A percentile compares a stretch with the other conserved stretches of the same genome.
Evolutionary conservation across 192 early-diverging fungal genomes (phyloP).

Genomic region (Umbelopsis vinacea): DNA sequence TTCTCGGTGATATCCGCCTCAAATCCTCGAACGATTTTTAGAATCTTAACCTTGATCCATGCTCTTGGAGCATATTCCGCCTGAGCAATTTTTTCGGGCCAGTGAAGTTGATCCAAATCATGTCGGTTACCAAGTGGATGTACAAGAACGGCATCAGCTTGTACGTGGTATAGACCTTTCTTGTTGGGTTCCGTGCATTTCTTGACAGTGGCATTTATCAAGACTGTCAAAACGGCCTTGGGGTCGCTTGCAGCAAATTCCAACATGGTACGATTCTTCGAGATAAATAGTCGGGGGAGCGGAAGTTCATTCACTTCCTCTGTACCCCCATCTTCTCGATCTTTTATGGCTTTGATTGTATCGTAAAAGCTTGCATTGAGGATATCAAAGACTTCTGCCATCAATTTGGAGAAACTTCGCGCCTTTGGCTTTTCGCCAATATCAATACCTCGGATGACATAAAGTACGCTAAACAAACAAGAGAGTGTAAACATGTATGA

Average conservation of each 20-base stretch:
- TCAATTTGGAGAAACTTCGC: background rate
- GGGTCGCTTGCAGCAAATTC: slow-evolving; percentile 24
- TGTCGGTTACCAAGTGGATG: slow-evolving; percentile 20
- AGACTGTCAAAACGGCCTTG: slow-evolving; percentile 13
- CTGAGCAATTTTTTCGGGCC: slow-evolving; percentile 20
- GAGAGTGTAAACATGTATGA: background rate
- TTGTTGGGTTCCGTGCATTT: slow-evolving; percentile 22
- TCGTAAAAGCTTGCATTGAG: slow-evolving; percentile 8
- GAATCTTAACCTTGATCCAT: slow-evolving; percentile 35
- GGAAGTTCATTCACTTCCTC: slow-evolving; percentile 4
- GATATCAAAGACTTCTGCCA: slow-evolving; percentile 13
- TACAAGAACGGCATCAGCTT: slow-evolving; percentile 21
- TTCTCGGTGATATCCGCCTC: slow-evolving; percentile 19
- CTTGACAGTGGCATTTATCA: slow-evolving; percentile 2
- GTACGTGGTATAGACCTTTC: slow-evolving; percentile 3
- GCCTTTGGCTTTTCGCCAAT: slow-evolving; percentile 13
- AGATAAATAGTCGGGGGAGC: slow-evolving; percentile 41
- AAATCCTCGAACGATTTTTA: slow-evolving; percentile 24
- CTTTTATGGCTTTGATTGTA: slow-evolving; percentile 2
- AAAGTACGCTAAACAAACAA: background rate
- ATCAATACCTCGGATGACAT: slow-evolving; percentile 1
- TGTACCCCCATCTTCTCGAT: background rate
- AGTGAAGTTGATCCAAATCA: slow-evolving; percentile 17
- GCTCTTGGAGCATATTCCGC: slow-evolving; percentile 36
- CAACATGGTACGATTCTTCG: slow-evolving; percentile 43